phyloP scores from a whole-genome alignment of 371 early-diverging fungal genomes.

The Zychaea mexicana region DNA sequence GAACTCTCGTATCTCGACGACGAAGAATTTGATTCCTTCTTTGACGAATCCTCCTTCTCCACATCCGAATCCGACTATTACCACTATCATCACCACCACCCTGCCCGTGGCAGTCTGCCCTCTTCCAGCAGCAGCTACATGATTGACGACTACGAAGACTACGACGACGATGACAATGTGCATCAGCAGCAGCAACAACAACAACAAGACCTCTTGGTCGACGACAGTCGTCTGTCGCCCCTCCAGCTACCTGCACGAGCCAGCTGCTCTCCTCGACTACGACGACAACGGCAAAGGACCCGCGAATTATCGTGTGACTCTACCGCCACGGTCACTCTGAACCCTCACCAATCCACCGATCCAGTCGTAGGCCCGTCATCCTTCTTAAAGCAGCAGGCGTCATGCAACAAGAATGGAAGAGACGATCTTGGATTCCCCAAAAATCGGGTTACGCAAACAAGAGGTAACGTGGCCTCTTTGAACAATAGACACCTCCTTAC shows the following conservation, averaged over 20 bases:
- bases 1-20: constrained; percentile 28
- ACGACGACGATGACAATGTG: constrained; percentile 7
- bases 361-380: background rate
- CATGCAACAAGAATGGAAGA: background rate
- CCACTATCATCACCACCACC: constrained; percentile 1
- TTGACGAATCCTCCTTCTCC: constrained; percentile 47
- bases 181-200: background rate
- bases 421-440: constrained; percentile 12
- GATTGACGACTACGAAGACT: constrained; percentile 8
- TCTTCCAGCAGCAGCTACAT: too few species aligned
- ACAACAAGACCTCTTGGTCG: constrained; percentile 13
- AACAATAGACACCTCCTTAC: background rate
- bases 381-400: background rate
- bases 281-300: constrained; percentile 14
- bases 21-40: constrained; percentile 22
- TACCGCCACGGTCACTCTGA: constrained; percentile 25
- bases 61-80: constrained; percentile 33
- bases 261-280: constrained; percentile 5
- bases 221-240: constrained; percentile 38
- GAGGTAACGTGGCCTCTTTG: background rate
- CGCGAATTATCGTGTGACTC: constrained; percentile 46
- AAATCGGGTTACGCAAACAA: constrained; percentile 4
- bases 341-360: background rate
- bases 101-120: too few species aligned
- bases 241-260: constrained; percentile 37